Evolutionary conservation across 1,284 basidiomycete species (phyloP).

Genomic region (Pholiota adiposa): DNA sequence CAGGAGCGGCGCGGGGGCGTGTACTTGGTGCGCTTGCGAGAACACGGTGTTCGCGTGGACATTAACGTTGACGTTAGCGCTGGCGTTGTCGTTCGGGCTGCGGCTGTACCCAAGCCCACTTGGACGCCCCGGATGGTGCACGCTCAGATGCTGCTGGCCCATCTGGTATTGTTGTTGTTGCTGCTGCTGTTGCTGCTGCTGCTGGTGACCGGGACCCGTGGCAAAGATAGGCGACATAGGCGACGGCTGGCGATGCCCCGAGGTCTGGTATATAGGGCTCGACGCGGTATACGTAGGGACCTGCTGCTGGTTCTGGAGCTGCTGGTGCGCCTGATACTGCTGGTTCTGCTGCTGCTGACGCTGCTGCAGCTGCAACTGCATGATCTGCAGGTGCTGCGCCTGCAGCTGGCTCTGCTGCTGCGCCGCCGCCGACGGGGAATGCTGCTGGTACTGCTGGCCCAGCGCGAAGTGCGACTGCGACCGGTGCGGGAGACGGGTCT

Average conservation of each 20-base stretch:
- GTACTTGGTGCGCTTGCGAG: constrained; percentile 4
- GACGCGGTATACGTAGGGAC: constrained; percentile 38
- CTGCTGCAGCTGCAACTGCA: neutral
- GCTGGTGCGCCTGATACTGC: constrained; percentile 12
- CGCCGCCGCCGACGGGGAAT: neutral
- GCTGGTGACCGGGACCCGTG: constrained; percentile 33
- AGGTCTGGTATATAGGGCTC: constrained; percentile 71
- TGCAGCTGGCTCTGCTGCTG: neutral
- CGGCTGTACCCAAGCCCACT: neutral
- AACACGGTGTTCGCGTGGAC: neutral
- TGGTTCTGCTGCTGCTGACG: neutral
- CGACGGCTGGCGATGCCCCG: constrained; percentile 41
- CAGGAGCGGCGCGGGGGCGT: constrained; percentile 55
- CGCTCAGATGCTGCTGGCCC: neutral
- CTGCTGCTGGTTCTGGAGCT: constrained; percentile 9
- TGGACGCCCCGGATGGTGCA: neutral
- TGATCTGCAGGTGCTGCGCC: no score
- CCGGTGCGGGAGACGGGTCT: constrained; percentile 40
- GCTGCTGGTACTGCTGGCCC: constrained; percentile 38
- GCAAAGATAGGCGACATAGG: constrained; percentile 43
- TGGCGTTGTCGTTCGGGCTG: neutral
- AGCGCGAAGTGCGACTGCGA: constrained; percentile 54
- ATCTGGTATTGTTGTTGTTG: neutral
- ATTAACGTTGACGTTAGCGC: constrained; percentile 1
- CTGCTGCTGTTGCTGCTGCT: constrained; percentile 11